A percentile compares a stretch with the other conserved stretches of the same genome.
These are phyloP conservation scores for Paramecium sexaurelia DNA, from an alignment of 73 alveolate genomes.

Conservation along the genomic window DNA sequence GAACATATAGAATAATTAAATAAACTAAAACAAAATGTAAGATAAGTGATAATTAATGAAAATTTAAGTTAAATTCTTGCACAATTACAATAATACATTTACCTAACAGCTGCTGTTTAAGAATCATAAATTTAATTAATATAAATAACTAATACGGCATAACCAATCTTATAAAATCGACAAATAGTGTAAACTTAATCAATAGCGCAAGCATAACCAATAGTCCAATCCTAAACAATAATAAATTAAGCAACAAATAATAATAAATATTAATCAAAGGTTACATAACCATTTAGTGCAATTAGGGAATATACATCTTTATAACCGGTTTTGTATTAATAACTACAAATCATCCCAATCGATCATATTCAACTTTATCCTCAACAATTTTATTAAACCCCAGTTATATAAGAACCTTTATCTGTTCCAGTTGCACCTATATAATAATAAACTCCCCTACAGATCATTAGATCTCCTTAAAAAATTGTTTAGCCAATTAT, in stretches of 20 bases:
- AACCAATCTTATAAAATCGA: background rate
- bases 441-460: background rate
- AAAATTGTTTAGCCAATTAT: background rate
- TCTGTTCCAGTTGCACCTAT: background rate
- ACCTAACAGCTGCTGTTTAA: background rate
- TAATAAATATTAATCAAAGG: background rate
- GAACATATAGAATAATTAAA: background rate
- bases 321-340: background rate
- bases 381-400: background rate
- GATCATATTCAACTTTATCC: background rate
- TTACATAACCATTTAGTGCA: background rate
- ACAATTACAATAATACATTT: background rate
- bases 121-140: background rate
- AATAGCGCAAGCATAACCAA: background rate
- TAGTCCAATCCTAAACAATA: background rate
- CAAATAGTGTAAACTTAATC: background rate
- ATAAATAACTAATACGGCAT: background rate
- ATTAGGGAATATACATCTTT: background rate
- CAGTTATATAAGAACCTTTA: background rate
- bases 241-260: background rate
- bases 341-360: background rate
- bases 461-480: background rate
- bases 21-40: background rate
- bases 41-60: background rate
- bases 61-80: background rate